Percentiles rank a stretch among this genome's conserved stretches.
These are phyloP conservation scores for Wickerhamiella australiensis DNA, from an alignment of 805 yeast genomes.

Conservation along the genomic window DNA sequence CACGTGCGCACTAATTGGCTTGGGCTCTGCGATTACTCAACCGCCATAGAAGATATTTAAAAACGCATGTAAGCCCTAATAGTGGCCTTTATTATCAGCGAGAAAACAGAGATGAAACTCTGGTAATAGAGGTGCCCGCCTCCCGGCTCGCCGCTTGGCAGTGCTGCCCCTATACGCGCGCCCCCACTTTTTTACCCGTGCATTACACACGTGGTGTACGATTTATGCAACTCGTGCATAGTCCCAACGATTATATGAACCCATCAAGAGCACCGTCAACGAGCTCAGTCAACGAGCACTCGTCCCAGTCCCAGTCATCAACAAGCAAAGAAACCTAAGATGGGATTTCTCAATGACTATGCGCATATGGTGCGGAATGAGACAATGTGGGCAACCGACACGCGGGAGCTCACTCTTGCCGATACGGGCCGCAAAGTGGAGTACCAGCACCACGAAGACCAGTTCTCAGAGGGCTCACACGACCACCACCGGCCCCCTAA, in stretches of 20 bases:
- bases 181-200: too few species aligned
- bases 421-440: constrained; percentile 3
- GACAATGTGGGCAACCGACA: constrained; percentile 7
- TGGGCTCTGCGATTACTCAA: too few species aligned
- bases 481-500: not conserved
- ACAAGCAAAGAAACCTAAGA: not conserved
- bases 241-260: not conserved
- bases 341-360: not conserved
- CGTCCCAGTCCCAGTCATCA: not conserved
- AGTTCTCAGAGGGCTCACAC: not conserved
- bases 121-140: too few species aligned
- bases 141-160: too few species aligned
- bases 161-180: too few species aligned
- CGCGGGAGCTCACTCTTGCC: constrained; percentile 3
- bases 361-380: constrained; percentile 8
- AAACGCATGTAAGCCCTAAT: too few species aligned
- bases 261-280: not conserved
- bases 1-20: too few species aligned
- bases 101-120: too few species aligned
- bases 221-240: not conserved
- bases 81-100: too few species aligned
- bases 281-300: not conserved
- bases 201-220: too few species aligned
- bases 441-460: not conserved
- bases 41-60: too few species aligned